Evolutionary conservation across 805 yeast genomes (phyloP), one percentile per base, ranked within the genome.

Genomic region (Yamadazyma sp.): DNA sequence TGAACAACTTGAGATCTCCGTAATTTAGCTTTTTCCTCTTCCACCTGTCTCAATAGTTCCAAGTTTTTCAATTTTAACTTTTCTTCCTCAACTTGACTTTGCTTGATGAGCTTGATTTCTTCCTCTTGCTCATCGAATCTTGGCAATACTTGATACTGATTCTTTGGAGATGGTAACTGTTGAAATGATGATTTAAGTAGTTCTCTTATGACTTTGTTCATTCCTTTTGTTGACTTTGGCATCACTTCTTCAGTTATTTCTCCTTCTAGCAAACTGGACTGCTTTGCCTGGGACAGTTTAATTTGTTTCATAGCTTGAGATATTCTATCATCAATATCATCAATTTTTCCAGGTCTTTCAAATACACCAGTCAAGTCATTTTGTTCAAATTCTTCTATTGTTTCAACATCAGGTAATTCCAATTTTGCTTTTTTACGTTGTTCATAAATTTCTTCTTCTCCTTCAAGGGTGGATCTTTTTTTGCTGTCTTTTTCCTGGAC

Each of bases 1-100:
- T 72, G 76, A 1, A 75, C 53, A 1, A 62, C 79, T 38, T 60
- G 67, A 0, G 82, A 72, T 31, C 76, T 48, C 25, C 76, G 52
- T 6, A 59, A 44, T 23, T 50, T 53, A 4, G 60, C 52, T 36
- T 49, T 49, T 35, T 59, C 59, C 15, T 50, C 58, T 7, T 53
- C 58, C 4, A 55, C 45, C 38, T 50, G 50, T 25, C 50, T 48
- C 12, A 50, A 43, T 10, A 49, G 38, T 35, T 53, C 53, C 24
- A 55, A 29, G 28, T 48, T 49, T 21, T 56, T 41, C 3, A 51
- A 24, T 10, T 50, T 32, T 28, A 56, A 62, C 1, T 55, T 56
- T 23, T 34, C 40, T 12, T 24, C 28, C 18, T 28, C 30, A 17
- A 29, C 33, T 6, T 35, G 22, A 5, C 18, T 24, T 19, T 29